These are phyloP conservation scores for Fistulinella cinereoalba DNA, from an alignment of 1,284 basidiomycete genomes.

Conservation along the genomic window DNA sequence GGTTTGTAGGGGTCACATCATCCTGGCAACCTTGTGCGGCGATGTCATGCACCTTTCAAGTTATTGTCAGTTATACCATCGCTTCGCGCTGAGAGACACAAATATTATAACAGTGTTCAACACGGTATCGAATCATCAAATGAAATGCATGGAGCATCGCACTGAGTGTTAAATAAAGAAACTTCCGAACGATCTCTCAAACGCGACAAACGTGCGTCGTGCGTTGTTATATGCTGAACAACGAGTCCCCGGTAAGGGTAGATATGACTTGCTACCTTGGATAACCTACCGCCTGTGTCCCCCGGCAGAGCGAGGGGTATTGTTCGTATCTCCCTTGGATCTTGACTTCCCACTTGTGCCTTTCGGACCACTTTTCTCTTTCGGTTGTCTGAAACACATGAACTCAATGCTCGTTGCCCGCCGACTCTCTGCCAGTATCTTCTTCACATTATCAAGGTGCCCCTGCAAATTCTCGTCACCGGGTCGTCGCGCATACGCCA, in stretches of 20 bases:
- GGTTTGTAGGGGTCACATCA: too few relatives aligned
- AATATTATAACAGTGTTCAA: too few relatives aligned
- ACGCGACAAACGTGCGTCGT: too few relatives aligned
- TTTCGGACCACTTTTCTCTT: conserved; percentile 35
- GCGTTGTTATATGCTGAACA: too few relatives aligned
- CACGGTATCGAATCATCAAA: too few relatives aligned
- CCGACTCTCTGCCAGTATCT: conserved; percentile 82
- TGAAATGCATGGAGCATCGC: too few relatives aligned
- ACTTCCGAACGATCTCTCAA: too few relatives aligned
- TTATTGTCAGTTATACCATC: too few relatives aligned
- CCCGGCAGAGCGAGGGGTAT: conserved; percentile 15
- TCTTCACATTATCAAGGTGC: conserved; percentile 91
- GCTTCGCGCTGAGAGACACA: too few relatives aligned
- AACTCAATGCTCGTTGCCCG: conserved; percentile 94
- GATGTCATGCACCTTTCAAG: too few relatives aligned
- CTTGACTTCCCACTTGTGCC: conserved; percentile 16
- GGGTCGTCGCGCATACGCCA: conserved; percentile 79
- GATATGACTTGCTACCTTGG: not conserved
- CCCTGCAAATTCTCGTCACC: conserved; percentile 80
- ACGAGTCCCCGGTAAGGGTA: not conserved
- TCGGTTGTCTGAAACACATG: conserved; percentile 80
- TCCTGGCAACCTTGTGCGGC: too few relatives aligned
- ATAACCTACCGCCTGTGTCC: conserved; percentile 21
- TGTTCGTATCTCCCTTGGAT: conserved; percentile 19
- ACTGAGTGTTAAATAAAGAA: too few relatives aligned